phyloP scores from a whole-genome alignment of 257 asterid species.

The Solanum clarkiae region DNA sequence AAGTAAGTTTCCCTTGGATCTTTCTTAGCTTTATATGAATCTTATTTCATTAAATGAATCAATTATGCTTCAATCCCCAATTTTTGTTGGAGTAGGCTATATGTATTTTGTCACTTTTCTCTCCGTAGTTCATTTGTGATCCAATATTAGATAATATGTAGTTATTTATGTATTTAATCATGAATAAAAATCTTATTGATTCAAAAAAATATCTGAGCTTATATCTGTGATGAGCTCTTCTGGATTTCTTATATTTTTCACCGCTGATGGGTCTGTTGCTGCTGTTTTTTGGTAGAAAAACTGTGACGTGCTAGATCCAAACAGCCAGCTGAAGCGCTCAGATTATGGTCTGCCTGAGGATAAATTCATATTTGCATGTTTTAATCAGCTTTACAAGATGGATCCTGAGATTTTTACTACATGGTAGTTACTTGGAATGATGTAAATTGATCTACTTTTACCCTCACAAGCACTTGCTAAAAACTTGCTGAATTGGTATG shows the following conservation, averaged over 20 bases:
- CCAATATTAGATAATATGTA: not conserved
- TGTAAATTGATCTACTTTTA: not conserved
- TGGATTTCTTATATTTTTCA: not conserved
- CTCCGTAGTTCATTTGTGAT: not conserved
- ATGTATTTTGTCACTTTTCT: not conserved
- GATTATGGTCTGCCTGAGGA: conserved; percentile 95
- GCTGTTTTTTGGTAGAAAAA: conserved; percentile 46
- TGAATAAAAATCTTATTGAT: not conserved
- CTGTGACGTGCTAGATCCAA: conserved; percentile 78
- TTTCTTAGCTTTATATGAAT: not conserved
- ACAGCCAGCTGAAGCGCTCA: conserved; percentile 69
- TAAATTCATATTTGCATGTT: conserved; percentile 93
- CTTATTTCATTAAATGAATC: not conserved
- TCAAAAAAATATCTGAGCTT: not conserved
- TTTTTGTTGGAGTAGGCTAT: not conserved
- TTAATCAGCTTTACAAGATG: conserved; percentile 99
- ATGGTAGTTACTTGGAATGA: conserved; percentile 37
- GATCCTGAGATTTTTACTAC: conserved; percentile 84
- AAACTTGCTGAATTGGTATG: not conserved
- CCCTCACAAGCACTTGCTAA: not conserved
- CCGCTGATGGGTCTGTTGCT: not conserved
- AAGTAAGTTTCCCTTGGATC: conserved; percentile 33
- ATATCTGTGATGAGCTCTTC: not conserved
- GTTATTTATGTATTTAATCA: not conserved
- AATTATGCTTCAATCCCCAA: not conserved